Evolutionary conservation across 495 filamentous ascomycete genomes (phyloP).

Genomic region (Xylaria bambusicola): DNA sequence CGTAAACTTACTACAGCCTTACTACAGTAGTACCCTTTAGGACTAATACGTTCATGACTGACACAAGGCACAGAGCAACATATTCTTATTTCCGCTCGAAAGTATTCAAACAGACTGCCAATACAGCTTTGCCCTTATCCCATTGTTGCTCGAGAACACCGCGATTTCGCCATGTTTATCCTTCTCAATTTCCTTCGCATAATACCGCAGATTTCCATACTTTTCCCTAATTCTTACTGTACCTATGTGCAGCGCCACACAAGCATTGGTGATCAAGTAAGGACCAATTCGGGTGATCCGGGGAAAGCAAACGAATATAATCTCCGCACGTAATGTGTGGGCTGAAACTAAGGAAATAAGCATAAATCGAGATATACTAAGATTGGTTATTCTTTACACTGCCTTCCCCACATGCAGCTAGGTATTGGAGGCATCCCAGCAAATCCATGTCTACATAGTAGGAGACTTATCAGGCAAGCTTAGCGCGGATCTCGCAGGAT

Average conservation of each 20-base stretch:
- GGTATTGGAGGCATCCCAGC: background rate
- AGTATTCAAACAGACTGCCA: background rate
- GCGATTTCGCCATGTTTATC: too few relatives aligned
- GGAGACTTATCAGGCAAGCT: background rate
- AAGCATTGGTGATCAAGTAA: background rate
- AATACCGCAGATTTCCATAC: too few relatives aligned
- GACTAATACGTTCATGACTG: background rate
- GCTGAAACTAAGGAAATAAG: conserved; percentile 2
- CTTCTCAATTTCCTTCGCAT: too few relatives aligned
- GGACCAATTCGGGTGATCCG: conserved; percentile 9
- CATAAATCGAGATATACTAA: background rate
- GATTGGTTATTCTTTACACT: background rate
- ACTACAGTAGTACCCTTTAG: background rate
- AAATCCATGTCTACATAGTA: background rate
- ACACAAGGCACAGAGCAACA: too few relatives aligned
- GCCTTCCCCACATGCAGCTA: background rate
- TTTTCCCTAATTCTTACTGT: conserved; percentile 8
- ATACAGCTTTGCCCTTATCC: too few relatives aligned
- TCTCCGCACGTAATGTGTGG: conserved; percentile 2
- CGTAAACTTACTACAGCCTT: conserved; percentile 12
- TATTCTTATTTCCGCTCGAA: background rate
- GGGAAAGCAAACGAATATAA: background rate
- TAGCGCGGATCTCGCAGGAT: background rate
- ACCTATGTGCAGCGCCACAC: background rate
- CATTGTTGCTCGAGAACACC: too few relatives aligned